Evolutionary conservation across 345 rosid genomes (phyloP), one percentile per base, ranked within the genome.

Genomic region (Anacardium occidentale): DNA sequence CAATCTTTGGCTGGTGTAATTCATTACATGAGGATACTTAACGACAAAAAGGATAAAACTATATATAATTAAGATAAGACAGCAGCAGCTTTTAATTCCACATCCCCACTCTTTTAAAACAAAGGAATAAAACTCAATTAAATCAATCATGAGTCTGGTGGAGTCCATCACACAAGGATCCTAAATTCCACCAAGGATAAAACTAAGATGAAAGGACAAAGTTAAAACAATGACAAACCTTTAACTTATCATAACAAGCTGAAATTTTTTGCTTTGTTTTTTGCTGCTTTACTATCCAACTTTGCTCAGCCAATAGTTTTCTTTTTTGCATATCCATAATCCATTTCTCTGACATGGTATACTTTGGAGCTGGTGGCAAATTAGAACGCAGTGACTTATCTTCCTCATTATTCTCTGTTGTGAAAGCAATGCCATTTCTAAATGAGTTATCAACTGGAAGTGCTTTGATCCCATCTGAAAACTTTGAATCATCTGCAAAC

Each of bases 281-380:
- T 63, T 86, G 91, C 80, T 83, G 89, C 77, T 87, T 93, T 55
- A 81, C 70, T 64, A 74, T 73, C 91, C 91, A 91, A 70, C 73
- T 83, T 83, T 80, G 88, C 72, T 93, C 90, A 62, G 55, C 76
- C 52, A 75, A 45, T 52, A 82, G 76, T 73, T 83, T 93, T 83
- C 76, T 86, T 74, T 82, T 88, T 80, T 81, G 93, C 68, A 77
- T 82, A 83, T 88, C 88, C 83, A 83, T 78, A 65, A 93, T 79
- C 98, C 97, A 93, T 64, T 88, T 93, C 83, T 93, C 94, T 64
- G 82, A 85, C 94, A 89, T 89, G 32, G 97, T 91, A 74, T 80
- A 79, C 85, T 84, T 89, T 50, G 93, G 93, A 68, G 87, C 73
- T 52, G 82, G 87, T 51, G 68, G 81, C 20, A 77, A 62, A 74